Conservation (phyloP, 2,329 filamentous ascomycete genomes). For the Pestalotiopsis sp. region DNA sequence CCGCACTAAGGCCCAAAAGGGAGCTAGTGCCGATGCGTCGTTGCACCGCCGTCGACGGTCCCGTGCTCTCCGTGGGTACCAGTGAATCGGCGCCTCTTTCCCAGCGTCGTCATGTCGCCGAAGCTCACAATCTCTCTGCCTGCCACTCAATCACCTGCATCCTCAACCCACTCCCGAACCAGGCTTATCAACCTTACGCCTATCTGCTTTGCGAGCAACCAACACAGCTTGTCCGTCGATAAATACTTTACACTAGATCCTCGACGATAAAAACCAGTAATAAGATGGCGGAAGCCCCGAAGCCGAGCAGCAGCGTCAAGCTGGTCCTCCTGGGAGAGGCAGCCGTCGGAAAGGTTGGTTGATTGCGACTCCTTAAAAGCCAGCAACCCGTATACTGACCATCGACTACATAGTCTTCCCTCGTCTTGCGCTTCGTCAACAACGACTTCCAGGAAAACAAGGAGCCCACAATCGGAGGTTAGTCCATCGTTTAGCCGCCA, state of each 20-base stretch:
- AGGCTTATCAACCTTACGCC: not conserved
- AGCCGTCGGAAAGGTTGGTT: constrained; percentile 89
- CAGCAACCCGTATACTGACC: not conserved
- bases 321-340: constrained; percentile 96
- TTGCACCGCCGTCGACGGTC: not conserved
- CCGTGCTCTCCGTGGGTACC: not conserved
- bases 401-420: constrained; percentile 69
- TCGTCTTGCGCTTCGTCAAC: constrained; percentile 98
- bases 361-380: not conserved
- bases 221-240: not conserved
- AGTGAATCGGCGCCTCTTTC: not conserved
- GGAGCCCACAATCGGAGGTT: constrained; percentile 98
- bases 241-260: not conserved
- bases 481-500: constrained; percentile 26
- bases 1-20: not conserved
- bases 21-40: not conserved
- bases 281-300: constrained; percentile 79
- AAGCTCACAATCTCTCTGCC: constrained; percentile 10
- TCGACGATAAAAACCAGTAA: constrained; percentile 13
- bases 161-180: not conserved
- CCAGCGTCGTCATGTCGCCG: constrained; percentile 11
- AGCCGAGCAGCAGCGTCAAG: constrained; percentile 99
- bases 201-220: not conserved
- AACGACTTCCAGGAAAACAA: constrained; percentile 99
- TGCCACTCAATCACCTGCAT: not conserved